Base-by-base conservation (phyloP, 192 early-diverging fungal species). In the Gonapodya sp. region DNA sequence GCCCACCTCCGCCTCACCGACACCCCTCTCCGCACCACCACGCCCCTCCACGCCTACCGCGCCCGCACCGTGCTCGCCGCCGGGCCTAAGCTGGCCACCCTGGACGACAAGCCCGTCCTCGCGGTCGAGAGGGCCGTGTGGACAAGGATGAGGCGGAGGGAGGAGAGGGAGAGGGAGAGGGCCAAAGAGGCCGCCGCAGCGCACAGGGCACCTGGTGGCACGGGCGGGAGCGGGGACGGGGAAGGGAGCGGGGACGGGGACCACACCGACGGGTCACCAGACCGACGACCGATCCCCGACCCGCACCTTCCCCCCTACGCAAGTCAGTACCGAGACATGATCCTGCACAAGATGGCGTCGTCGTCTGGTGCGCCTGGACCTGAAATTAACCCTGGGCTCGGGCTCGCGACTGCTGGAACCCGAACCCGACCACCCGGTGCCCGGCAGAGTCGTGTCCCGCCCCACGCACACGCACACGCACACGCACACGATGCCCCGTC, bases 271-370 rank as follows among this genome's bases (percentile, higher is more conserved):
- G n/a, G n/a, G n/a, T n/a, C n/a, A n/a, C n/a, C n/a, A n/a, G 46
- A 64, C 8, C 46, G 24, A 64, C 8, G 24, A 24, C 46, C 46
- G 46, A 24, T 24, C 8, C 46, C 46, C 8, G 46, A 16, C 8
- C 46, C 46, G 46, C 46, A 64, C 46, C 46, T 64, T 24, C 46
- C 46, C 46, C 46, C 46, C 46, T 64, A 64, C 46, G 46, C 46
- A 24, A 64, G 8, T 8, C 46, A 64, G 46, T 64, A 64, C 46
- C 46, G 46, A 24, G 46, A 64, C 46, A 64, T 64, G 46, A 8
- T 64, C 8, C 8, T 64, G 8, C 46, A 64, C 46, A 64, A 64
- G 46, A 8, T 64, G 46, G 46, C 46, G 24, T 24, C 8, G 8
- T 8, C 46, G 24, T 64, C 46, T 24, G 8, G 8, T 64, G 46